Evolutionary conservation across 2,329 filamentous ascomycete species (phyloP).

Genomic region (Macrophomina pseudophaseolina): DNA sequence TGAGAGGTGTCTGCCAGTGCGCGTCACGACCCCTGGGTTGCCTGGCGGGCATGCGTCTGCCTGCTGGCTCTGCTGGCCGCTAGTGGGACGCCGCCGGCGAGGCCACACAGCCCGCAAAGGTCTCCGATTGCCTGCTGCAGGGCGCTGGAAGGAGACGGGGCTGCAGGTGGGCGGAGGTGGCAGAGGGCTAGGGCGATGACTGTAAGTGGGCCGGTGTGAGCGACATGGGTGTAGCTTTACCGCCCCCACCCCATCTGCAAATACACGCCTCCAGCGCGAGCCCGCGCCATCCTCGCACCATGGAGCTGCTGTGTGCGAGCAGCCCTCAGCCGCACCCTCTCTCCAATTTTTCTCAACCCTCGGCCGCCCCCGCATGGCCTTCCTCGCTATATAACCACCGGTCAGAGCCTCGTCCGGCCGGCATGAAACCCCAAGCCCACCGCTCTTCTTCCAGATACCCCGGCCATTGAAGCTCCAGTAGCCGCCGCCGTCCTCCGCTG

Average conservation of each 20-base stretch:
- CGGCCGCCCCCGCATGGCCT: not conserved
- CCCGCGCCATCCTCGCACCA: conserved; percentile 26
- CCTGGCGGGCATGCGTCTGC: conserved; percentile 17
- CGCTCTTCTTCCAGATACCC: not conserved
- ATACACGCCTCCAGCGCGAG: conserved; percentile 24
- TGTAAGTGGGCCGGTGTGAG: conserved; percentile 4
- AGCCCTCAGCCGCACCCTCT: conserved; percentile 25
- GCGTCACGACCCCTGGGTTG: not conserved
- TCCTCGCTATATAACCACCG: conserved; percentile 18
- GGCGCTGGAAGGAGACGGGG: conserved; percentile 13
- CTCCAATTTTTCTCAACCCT: conserved; percentile 14
- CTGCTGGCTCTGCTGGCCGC: not conserved
- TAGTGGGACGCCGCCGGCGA: not conserved
- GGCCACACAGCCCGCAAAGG: not conserved
- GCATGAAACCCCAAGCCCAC: conserved; percentile 10
- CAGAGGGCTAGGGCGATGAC: conserved; percentile 3
- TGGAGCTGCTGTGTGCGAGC: conserved; percentile 22
- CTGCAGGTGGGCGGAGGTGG: conserved; percentile 7
- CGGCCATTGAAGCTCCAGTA: conserved; percentile 20
- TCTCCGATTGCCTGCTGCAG: conserved; percentile 7
- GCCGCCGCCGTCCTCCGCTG: conserved; percentile 13
- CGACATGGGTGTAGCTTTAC: conserved; percentile 23
- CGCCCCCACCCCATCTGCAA: conserved; percentile 27
- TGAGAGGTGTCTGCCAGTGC: not conserved
- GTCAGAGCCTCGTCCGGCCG: not conserved